phyloP scores from a whole-genome alignment of 108 stramenopile species.

The Pseudonitzschia multiseries region DNA sequence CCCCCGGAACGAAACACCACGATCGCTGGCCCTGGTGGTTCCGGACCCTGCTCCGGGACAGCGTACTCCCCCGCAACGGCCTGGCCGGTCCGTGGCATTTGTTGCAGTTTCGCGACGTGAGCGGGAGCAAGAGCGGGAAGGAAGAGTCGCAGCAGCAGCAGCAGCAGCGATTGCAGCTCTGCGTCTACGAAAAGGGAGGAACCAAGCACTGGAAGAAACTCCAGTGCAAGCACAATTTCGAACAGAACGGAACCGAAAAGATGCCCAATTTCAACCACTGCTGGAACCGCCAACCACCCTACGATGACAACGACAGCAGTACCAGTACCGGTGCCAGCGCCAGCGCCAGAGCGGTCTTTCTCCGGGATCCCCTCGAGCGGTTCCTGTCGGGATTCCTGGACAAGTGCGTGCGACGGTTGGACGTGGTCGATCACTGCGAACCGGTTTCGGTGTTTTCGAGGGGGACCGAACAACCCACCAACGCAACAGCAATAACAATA shows the following conservation, averaged over 20 bases:
- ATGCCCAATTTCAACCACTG: neutral
- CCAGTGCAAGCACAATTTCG: conserved; percentile 15
- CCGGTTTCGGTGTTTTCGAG: conserved; percentile 9
- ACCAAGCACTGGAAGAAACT: conserved; percentile 35
- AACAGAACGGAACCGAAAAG: neutral
- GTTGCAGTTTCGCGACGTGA: conserved; percentile 32
- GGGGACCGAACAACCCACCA: too few relatives aligned
- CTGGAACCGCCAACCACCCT: neutral
- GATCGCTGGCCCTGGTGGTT: conserved; percentile 59
- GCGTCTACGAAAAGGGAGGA: conserved; percentile 48
- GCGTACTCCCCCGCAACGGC: conserved; percentile 5
- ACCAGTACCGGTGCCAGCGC: neutral
- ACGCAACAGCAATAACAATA: neutral
- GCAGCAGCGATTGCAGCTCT: conserved; percentile 28
- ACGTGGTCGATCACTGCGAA: conserved; percentile 12
- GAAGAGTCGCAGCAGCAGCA: neutral
- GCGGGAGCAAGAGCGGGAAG: neutral
- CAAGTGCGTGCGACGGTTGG: conserved; percentile 43
- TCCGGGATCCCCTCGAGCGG: conserved; percentile 68
- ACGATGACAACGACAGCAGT: neutral
- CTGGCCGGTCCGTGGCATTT: conserved; percentile 48
- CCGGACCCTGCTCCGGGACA: conserved; percentile 51
- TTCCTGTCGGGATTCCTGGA: conserved; percentile 60
- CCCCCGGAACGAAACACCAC: neutral
- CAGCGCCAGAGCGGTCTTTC: conserved; percentile 45